Conservation (phyloP, 306 rosid species). For the Astragalus membranaceus region DNA sequence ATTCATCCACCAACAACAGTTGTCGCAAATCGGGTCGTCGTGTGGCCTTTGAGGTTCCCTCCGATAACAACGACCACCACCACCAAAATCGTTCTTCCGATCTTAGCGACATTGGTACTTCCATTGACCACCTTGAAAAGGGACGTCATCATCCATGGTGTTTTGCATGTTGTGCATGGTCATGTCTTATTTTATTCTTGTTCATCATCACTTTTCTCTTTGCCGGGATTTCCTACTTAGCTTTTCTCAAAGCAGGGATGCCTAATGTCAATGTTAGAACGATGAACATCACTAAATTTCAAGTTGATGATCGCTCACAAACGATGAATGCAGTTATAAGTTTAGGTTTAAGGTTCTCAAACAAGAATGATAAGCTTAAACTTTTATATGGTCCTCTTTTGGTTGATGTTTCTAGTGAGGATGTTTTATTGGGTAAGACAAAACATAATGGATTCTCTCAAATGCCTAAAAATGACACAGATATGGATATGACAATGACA, state of each 20-base stretch:
- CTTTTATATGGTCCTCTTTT: slow-evolving; percentile 25
- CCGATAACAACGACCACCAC: not conserved
- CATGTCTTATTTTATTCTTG: slow-evolving; percentile 21
- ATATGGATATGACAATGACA: slow-evolving; percentile 7
- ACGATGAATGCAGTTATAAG: not conserved
- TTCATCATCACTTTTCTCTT: slow-evolving; percentile 24
- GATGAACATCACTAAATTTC: slow-evolving; percentile 13
- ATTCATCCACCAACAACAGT: not conserved
- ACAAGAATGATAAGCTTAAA: slow-evolving; percentile 31
- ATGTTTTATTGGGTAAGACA: slow-evolving; percentile 11
- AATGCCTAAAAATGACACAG: slow-evolving; percentile 15
- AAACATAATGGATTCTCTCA: slow-evolving; percentile 22
- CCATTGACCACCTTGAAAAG: not conserved
- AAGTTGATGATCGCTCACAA: slow-evolving; percentile 5
- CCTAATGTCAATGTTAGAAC: slow-evolving; percentile 30
- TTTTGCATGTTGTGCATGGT: slow-evolving; percentile 34
- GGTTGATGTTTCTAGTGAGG: not conserved
- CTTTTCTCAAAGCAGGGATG: slow-evolving; percentile 32
- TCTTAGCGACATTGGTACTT: not conserved
- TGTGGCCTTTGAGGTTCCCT: slow-evolving; percentile 1
- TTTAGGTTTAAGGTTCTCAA: slow-evolving; percentile 20
- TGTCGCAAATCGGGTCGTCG: slow-evolving; percentile 7
- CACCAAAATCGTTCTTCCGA: not conserved
- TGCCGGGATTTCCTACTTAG: slow-evolving; percentile 17
- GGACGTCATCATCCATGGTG: slow-evolving; percentile 1